These are phyloP conservation scores for Myochromella boudieri DNA, from an alignment of 768 basidiomycete genomes.

Conservation along the genomic window DNA sequence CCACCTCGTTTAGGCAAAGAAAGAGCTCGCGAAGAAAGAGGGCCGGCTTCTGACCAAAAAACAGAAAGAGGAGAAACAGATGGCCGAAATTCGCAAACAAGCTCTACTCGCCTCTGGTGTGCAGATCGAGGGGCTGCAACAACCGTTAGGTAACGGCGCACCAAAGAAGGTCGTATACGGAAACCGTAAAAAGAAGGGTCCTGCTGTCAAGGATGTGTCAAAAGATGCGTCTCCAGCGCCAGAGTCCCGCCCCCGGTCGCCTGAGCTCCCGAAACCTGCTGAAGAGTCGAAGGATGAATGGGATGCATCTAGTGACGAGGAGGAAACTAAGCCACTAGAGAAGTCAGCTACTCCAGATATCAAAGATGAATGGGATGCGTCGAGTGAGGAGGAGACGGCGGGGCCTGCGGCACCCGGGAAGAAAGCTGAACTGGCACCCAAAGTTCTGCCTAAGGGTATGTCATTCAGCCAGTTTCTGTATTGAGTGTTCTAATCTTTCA, in stretches of 20 bases:
- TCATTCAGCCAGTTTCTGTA: too few relatives aligned
- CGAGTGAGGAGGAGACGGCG: slow-evolving; percentile 54
- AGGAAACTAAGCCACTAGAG: slow-evolving; percentile 26
- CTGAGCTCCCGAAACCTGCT: slow-evolving; percentile 31
- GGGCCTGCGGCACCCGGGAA: slow-evolving; percentile 16
- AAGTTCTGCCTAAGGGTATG: slow-evolving; percentile 14
- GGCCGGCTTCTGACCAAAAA: slow-evolving; percentile 95
- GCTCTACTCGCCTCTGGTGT: slow-evolving; percentile 89
- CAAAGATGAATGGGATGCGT: too few relatives aligned
- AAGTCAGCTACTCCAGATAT: slow-evolving; percentile 17
- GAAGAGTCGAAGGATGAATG: slow-evolving; percentile 42
- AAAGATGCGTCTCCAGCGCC: slow-evolving; percentile 57
- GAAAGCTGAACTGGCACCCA: slow-evolving; percentile 6
- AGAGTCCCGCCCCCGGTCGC: slow-evolving; percentile 54
- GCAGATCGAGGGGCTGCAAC: slow-evolving; percentile 86
- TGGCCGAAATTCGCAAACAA: slow-evolving; percentile 87
- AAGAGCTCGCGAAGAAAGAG: slow-evolving; percentile 89
- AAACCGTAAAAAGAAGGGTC: slow-evolving; percentile 77
- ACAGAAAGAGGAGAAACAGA: slow-evolving; percentile 91
- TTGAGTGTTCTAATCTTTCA: neutral
- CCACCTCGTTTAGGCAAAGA: slow-evolving; percentile 80
- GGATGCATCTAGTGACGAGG: slow-evolving; percentile 21
- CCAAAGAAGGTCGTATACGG: slow-evolving; percentile 82
- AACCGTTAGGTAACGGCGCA: slow-evolving; percentile 40
- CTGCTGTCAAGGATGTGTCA: slow-evolving; percentile 40